A percentile compares a stretch with the other conserved stretches of the same genome.
Evolutionary conservation across 2,329 filamentous ascomycete genomes (phyloP).

Genomic region (Fusarium sp.): DNA sequence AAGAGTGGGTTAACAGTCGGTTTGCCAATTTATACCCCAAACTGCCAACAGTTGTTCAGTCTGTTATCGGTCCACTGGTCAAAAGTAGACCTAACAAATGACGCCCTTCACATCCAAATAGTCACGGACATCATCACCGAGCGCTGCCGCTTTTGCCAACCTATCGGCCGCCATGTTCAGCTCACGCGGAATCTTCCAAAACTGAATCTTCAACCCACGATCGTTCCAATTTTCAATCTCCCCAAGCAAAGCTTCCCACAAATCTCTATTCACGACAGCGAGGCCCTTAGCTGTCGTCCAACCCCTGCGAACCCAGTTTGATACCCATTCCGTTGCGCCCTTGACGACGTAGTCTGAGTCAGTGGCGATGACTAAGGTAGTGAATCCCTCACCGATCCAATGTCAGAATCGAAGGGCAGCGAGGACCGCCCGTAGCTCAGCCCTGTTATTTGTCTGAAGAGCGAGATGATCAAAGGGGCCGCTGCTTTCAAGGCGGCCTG

Average conservation of each 20-base stretch:
- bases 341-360: conserved; percentile 31
- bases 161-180: conserved; percentile 58
- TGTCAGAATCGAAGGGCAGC: conserved; percentile 15
- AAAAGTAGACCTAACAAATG: too few species aligned
- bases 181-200: conserved; percentile 62
- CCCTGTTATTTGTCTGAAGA: conserved; percentile 59
- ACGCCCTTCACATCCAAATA: neutral
- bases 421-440: conserved; percentile 28
- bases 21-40: too few species aligned
- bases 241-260: conserved; percentile 63
- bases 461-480: conserved; percentile 56
- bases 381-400: conserved; percentile 46
- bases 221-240: conserved; percentile 52
- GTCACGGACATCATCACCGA: neutral
- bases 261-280: conserved; percentile 62
- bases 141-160: conserved; percentile 52
- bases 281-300: conserved; percentile 56
- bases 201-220: conserved; percentile 53
- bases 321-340: conserved; percentile 17
- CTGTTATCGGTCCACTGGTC: too few species aligned
- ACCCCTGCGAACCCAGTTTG: conserved; percentile 49
- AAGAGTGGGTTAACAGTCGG: too few species aligned
- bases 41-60: too few species aligned
- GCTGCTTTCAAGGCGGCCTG: conserved; percentile 56
- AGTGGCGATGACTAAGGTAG: conserved; percentile 56